phyloP scores from a whole-genome alignment of 148 eudicot genomes.

The Amaranthus cruentus region DNA sequence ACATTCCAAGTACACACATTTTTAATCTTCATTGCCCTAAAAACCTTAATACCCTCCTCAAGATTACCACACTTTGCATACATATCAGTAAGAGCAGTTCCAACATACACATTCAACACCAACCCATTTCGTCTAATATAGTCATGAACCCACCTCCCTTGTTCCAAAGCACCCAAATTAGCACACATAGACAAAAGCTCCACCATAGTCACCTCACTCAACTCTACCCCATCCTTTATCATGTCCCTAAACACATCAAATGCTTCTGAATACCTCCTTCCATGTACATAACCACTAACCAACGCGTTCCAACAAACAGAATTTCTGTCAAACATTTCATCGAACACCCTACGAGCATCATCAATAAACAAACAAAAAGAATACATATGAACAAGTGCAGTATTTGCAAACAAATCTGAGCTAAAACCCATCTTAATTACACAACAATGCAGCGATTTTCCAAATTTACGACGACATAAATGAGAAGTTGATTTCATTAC shows the following conservation, averaged over 20 bases:
- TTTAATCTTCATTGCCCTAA: constrained; percentile 34
- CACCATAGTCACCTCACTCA: constrained; percentile 47
- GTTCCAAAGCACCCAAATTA: constrained; percentile 34
- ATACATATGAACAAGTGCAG: constrained; percentile 48
- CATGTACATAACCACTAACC: constrained; percentile 39
- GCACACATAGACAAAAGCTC: constrained; percentile 46
- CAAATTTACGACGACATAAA: constrained; percentile 25
- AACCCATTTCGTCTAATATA: constrained; percentile 21
- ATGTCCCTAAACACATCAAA: constrained; percentile 37
- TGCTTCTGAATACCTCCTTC: constrained; percentile 31
- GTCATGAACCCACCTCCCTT: constrained; percentile 50
- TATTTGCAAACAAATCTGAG: constrained; percentile 37
- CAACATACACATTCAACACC: constrained; percentile 29
- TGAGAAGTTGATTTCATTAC: constrained; percentile 26
- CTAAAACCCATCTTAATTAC: constrained; percentile 41
- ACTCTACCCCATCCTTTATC: constrained; percentile 27
- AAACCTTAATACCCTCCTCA: constrained; percentile 32
- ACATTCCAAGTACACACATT: constrained; percentile 56
- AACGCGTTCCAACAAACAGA: constrained; percentile 47
- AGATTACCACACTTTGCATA: constrained; percentile 49
- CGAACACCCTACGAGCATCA: constrained; percentile 45
- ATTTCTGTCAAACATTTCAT: constrained; percentile 33
- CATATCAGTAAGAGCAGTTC: constrained; percentile 53
- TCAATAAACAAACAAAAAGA: constrained; percentile 27
- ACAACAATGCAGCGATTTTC: constrained; percentile 44